Evolutionary conservation across 495 filamentous ascomycete genomes (phyloP).

Genomic region (Lasiosphaeria ovina): DNA sequence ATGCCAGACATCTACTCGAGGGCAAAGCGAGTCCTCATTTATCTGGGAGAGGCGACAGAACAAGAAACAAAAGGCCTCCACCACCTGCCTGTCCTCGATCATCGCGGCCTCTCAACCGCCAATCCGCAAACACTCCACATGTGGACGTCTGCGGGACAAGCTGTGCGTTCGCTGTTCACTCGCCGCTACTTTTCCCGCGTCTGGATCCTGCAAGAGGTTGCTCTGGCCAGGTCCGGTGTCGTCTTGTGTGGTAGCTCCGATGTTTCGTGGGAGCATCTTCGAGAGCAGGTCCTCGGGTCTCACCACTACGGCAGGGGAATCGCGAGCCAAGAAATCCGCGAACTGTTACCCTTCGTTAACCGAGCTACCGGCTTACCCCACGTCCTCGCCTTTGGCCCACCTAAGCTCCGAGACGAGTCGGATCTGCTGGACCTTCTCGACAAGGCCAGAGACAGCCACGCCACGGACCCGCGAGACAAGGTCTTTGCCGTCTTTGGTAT

Average conservation of each 20-base stretch:
- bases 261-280: slow-evolving; percentile 8
- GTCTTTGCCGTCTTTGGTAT: slow-evolving; percentile 22
- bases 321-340: no score
- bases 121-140: neutral
- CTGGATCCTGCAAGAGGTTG: slow-evolving; percentile 23
- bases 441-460: slow-evolving; percentile 10
- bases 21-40: slow-evolving; percentile 26
- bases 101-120: neutral
- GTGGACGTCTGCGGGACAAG: neutral
- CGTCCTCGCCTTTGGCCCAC: no score
- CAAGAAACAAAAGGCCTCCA: neutral
- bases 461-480: slow-evolving; percentile 24
- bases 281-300: slow-evolving; percentile 5
- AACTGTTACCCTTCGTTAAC: no score
- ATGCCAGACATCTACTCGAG: slow-evolving; percentile 30
- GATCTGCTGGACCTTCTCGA: slow-evolving; percentile 10
- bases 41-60: slow-evolving; percentile 19
- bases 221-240: slow-evolving; percentile 6
- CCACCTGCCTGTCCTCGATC: neutral
- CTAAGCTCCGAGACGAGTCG: no score
- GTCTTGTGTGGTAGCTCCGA: slow-evolving; percentile 3
- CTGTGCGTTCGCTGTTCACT: neutral
- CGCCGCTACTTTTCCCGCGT: slow-evolving; percentile 18
- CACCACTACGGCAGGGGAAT: no score
- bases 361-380: no score